Evolutionary conservation across 108 stramenopile species (phyloP).

Genomic region (Fragilariopsis cylindrus): DNA sequence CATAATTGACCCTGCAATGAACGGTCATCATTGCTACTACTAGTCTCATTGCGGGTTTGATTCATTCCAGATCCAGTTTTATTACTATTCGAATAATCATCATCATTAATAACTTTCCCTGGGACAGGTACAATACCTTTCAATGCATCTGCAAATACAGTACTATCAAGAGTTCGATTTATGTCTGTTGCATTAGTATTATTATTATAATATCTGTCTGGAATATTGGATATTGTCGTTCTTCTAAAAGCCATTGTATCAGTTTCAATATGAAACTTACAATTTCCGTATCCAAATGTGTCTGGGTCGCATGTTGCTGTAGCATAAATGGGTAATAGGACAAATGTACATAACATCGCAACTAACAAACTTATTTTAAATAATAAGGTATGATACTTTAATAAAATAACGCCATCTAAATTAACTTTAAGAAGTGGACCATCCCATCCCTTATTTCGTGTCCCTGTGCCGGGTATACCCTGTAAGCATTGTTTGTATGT

Average conservation of each 20-base stretch:
- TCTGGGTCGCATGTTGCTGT: constrained; percentile 41
- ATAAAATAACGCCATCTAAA: constrained; percentile 72
- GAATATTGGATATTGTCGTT: constrained; percentile 77
- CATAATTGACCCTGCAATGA: neutral
- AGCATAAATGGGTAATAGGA: constrained; percentile 69
- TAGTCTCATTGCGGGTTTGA: too few species aligned
- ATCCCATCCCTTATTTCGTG: constrained; percentile 52
- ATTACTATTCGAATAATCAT: neutral
- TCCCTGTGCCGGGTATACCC: constrained; percentile 79
- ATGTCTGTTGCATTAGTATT: neutral
- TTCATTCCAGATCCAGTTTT: neutral
- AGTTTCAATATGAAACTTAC: constrained; percentile 6
- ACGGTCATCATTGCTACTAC: too few species aligned
- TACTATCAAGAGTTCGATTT: neutral
- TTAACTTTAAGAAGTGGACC: constrained; percentile 64
- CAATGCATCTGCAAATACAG: neutral
- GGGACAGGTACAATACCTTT: neutral
- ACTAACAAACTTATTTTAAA: constrained; percentile 53
- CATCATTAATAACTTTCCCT: neutral
- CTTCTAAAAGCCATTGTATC: constrained; percentile 64
- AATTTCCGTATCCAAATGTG: neutral
- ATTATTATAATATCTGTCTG: constrained; percentile 9
- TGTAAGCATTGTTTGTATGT: constrained; percentile 57
- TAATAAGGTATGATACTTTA: constrained; percentile 65
- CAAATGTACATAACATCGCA: constrained; percentile 47